A percentile compares a stretch with the other conserved stretches of the same genome.
phyloP scores from a whole-genome alignment of 805 yeast species.

The Kazachstania africana region DNA sequence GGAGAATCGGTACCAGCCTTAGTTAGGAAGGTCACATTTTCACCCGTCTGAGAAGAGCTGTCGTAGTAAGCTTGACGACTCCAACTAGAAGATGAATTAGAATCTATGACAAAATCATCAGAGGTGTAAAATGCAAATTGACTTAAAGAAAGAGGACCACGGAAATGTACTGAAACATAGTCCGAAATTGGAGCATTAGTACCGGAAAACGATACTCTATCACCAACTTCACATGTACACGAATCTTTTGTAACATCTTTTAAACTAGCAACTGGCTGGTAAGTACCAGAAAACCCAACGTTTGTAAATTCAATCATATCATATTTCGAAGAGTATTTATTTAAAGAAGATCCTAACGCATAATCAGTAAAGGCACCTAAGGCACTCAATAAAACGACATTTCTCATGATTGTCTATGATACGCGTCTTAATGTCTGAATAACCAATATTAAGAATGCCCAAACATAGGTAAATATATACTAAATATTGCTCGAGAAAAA shows the following conservation, averaged over 20 bases:
- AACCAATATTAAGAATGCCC: too few species aligned
- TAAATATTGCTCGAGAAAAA: too few species aligned
- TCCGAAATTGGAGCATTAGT: constrained; percentile 50
- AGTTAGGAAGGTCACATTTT: constrained; percentile 55
- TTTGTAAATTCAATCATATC: constrained; percentile 11
- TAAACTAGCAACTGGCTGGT: constrained; percentile 9
- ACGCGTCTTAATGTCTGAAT: too few species aligned
- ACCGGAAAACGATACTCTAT: constrained; percentile 30
- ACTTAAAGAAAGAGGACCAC: constrained; percentile 53
- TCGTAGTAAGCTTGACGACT: constrained; percentile 43
- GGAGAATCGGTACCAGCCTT: constrained; percentile 44
- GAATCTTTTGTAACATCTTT: constrained; percentile 6
- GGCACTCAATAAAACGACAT: too few species aligned
- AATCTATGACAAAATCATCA: constrained; percentile 23
- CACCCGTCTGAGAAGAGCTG: constrained; percentile 30
- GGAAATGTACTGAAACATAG: constrained; percentile 58
- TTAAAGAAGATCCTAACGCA: too few species aligned
- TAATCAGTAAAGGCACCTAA: too few species aligned
- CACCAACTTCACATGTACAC: constrained; percentile 18
- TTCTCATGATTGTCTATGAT: too few species aligned
- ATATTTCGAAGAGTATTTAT: too few species aligned
- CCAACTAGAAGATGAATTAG: constrained; percentile 33
- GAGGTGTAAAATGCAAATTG: constrained; percentile 49
- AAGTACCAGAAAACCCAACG: constrained; percentile 17
- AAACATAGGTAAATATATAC: too few species aligned